Conservation (phyloP, 305 asterid genomes). For the Solanum hybrid region DNA sequence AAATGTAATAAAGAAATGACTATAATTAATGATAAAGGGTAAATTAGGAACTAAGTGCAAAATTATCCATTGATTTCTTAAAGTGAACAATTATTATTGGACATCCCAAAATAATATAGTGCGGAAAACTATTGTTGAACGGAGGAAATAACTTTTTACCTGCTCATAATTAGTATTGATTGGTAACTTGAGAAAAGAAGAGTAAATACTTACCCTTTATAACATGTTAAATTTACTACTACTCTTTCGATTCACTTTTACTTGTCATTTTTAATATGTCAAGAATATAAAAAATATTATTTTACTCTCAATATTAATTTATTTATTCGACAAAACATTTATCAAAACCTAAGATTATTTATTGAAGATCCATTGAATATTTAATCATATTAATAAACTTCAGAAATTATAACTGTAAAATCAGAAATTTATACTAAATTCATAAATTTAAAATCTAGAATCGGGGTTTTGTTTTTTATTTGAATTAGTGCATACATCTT, state of each 20-base stretch:
- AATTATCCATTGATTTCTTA: neutral
- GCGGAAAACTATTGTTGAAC: neutral
- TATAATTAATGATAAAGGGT: neutral
- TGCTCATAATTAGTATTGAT: neutral
- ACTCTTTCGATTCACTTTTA: neutral
- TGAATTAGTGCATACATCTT: neutral
- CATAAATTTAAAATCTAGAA: neutral
- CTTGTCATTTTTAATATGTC: neutral
- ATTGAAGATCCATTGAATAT: neutral
- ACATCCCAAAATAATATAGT: no score
- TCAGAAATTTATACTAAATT: neutral
- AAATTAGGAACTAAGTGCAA: neutral
- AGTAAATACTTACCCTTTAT: neutral
- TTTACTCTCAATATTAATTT: neutral
- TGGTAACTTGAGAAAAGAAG: neutral
- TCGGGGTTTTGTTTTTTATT: neutral
- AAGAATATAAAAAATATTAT: no score
- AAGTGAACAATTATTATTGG: neutral
- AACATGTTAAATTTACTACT: neutral
- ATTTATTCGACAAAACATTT: neutral
- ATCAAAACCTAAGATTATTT: neutral
- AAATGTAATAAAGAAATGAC: no score
- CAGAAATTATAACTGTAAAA: neutral
- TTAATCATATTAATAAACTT: neutral
- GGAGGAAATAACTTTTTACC: neutral